Evolutionary conservation across 73 alveolate species (phyloP).

Genomic region (Strombidium stylifer): DNA sequence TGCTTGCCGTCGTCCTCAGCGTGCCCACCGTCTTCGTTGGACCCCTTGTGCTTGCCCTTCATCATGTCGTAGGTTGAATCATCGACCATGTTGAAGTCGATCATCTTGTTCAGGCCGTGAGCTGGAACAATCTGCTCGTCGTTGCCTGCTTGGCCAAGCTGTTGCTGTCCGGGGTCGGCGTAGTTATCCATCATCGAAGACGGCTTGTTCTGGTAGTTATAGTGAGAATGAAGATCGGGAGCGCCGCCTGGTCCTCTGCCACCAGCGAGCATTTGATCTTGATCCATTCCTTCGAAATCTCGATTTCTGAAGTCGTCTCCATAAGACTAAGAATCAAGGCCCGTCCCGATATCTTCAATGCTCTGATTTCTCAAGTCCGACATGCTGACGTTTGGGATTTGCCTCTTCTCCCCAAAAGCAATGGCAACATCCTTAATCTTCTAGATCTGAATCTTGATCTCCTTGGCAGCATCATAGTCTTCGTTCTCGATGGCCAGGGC

Average conservation of each 20-base stretch:
- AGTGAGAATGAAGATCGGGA: neutral
- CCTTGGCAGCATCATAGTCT: conserved; percentile 83
- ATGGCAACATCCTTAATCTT: conserved; percentile 58
- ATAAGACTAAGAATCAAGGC: neutral
- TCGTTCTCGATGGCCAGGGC: conserved; percentile 77
- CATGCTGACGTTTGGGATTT: conserved; percentile 29
- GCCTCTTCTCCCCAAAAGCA: conserved; percentile 38
- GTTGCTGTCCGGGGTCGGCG: neutral
- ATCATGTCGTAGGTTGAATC: conserved; percentile 41
- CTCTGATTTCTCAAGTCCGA: no score
- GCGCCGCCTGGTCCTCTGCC: neutral
- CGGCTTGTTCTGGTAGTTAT: neutral
- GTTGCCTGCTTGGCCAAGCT: neutral
- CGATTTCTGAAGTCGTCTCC: neutral
- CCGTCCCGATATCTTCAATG: neutral
- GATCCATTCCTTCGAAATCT: neutral
- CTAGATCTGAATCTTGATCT: conserved; percentile 77
- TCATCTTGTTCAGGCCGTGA: conserved; percentile 32
- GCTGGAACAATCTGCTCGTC: conserved; percentile 53
- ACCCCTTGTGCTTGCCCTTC: neutral
- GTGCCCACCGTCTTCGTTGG: neutral
- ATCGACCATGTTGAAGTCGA: conserved; percentile 39
- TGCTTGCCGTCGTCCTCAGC: neutral
- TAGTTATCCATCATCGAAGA: neutral
- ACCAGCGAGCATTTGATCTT: neutral